These are phyloP conservation scores for Xylariales sp. DNA, from an alignment of 2,329 filamentous ascomycete species.

Conservation along the genomic window DNA sequence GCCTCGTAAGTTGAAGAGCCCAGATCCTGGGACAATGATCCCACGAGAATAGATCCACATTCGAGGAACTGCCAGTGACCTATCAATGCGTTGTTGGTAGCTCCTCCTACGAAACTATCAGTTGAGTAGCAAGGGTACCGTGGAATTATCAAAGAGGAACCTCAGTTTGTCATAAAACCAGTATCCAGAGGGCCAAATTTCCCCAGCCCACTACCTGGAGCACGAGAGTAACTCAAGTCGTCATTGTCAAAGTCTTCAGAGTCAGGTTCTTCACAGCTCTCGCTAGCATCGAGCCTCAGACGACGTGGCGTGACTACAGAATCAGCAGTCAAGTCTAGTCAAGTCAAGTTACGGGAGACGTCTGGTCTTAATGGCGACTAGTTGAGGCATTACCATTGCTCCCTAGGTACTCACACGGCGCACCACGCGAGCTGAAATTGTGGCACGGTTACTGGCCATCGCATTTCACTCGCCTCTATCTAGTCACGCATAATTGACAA, in stretches of 20 bases:
- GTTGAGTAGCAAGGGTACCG: background rate
- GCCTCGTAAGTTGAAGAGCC: background rate
- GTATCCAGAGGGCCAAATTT: constrained; percentile 5
- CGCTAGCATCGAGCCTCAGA: constrained; percentile 5
- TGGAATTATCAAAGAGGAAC: background rate
- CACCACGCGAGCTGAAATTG: constrained; percentile 5
- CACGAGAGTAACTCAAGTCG: background rate
- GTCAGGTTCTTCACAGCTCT: background rate
- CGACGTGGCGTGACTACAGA: constrained; percentile 1
- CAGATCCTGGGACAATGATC: background rate
- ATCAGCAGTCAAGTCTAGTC: background rate
- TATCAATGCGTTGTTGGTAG: background rate
- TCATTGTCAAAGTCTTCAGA: constrained; percentile 5
- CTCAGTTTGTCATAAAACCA: constrained; percentile 5
- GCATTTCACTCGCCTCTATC: background rate
- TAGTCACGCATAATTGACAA: too few species aligned
- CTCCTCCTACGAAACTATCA: constrained; percentile 5
- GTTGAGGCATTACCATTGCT: constrained; percentile 7
- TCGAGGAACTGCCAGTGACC: background rate
- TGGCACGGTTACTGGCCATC: constrained; percentile 5
- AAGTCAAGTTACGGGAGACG: background rate
- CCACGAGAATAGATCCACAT: constrained; percentile 1
- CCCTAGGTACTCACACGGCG: constrained; percentile 3
- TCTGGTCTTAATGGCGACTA: constrained; percentile 1
- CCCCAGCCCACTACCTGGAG: background rate